Percentiles rank a stretch among this genome's conserved stretches.
phyloP scores from a whole-genome alignment of 768 basidiomycete genomes.

The Tricholoma terreum region DNA sequence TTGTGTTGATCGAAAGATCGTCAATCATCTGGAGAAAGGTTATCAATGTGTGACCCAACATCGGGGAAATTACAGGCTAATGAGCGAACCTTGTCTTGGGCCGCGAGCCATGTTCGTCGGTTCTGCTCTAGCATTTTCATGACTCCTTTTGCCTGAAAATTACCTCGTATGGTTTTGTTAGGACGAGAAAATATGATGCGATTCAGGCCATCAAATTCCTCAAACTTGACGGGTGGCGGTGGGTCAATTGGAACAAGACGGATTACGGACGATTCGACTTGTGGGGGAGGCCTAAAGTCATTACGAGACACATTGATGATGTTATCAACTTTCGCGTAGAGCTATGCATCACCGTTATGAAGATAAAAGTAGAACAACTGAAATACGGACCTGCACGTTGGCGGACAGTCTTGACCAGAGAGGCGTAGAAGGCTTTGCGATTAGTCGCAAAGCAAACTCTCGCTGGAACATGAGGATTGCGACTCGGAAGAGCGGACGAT shows the following conservation, averaged over 20 bases:
- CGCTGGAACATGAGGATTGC: constrained; percentile 99
- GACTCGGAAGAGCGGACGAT: constrained; percentile 89
- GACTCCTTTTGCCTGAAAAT: constrained; percentile 92
- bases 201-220: constrained; percentile 95
- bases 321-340: constrained; percentile 95
- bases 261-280: constrained; percentile 92
- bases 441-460: constrained; percentile 92
- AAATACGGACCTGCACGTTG: constrained; percentile 70
- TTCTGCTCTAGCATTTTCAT: constrained; percentile 93
- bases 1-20: constrained; percentile 61
- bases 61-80: not conserved
- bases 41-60: not conserved
- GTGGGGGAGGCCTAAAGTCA: constrained; percentile 93
- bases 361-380: not conserved
- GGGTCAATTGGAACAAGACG: constrained; percentile 91
- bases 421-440: constrained; percentile 77
- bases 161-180: constrained; percentile 88
- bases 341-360: constrained; percentile 26
- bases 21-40: constrained; percentile 49
- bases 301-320: constrained; percentile 96
- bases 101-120: constrained; percentile 87
- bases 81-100: constrained; percentile 57
- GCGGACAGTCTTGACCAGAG: constrained; percentile 94
- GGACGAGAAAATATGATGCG: constrained; percentile 86
- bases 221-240: constrained; percentile 92